Base-by-base conservation (phyloP, 1,284 basidiomycete species). In the Kwoniella shivajii region DNA sequence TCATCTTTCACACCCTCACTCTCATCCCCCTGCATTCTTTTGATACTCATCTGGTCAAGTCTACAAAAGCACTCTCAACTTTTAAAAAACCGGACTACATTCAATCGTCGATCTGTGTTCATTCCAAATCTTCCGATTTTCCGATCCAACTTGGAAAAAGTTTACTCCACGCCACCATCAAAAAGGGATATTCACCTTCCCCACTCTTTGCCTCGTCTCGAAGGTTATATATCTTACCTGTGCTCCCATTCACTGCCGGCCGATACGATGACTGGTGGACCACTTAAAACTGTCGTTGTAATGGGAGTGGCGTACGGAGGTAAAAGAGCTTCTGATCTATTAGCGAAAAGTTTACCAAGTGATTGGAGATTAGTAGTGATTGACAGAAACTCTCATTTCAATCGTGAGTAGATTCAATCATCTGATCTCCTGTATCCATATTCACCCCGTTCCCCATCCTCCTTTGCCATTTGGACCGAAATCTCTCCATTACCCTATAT, bases 291-390 rank as follows among this genome's bases (percentile, higher is more conserved):
- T 2, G 80, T 86, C 16, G 81, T 82, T 41, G 82, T 86, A 34
- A 79, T 86, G 33, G 85, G 85, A 11, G 83, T 79, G n/a, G 81
- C 84, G 4, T 86, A 86, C 66, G 85, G 83, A 22, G 82, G 82
- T 2, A 73, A 73, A 22, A 80, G 82, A 50, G 86, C 86, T 1
- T 83, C 84, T 6, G 82, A 83, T 54, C 63, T 85, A 20, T 81
- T 89, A 36, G 81, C 84, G 10, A 75, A 82, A 29, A 76, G 75
- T 31, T 76, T 89, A 24, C 86, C 87, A 3, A 68, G 77, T 20
- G 83, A 78, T 26, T 88, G 85, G 84, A 80, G 83, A 41, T 80
- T 89, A 34, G 81, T 89, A n/a, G 77, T 86, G n/a, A 80, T 89
- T 38, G 88, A 89, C 67, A 78, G 87, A 53, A 88, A 89, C 65